Evolutionary conservation across 2,329 filamentous ascomycete genomes (phyloP).

Genomic region (Gremmenia infestans): DNA sequence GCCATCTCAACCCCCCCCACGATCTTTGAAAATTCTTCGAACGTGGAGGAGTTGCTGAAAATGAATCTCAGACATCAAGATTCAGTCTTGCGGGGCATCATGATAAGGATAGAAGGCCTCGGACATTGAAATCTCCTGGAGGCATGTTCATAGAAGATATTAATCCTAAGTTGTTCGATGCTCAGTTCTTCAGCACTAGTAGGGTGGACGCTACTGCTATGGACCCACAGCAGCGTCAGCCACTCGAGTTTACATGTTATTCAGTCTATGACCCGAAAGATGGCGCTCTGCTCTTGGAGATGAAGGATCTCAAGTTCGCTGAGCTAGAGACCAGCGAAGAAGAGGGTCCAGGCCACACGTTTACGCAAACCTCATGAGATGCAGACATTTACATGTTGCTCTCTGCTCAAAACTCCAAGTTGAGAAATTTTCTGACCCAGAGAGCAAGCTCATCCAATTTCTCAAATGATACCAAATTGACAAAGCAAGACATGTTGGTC

Average conservation of each 20-base stretch:
- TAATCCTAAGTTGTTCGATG: conserved; percentile 34
- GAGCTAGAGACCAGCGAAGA: too few species aligned
- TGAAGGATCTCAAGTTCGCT: too few species aligned
- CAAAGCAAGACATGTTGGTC: too few species aligned
- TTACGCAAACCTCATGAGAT: too few species aligned
- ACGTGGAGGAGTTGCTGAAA: conserved; percentile 67
- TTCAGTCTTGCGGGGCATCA: conserved; percentile 66
- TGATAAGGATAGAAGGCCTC: conserved; percentile 60
- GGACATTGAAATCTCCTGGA: conserved; percentile 69
- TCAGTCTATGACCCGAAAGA: too few species aligned
- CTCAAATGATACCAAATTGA: too few species aligned
- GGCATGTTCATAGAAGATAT: conserved; percentile 47
- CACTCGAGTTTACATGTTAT: conserved; percentile 56
- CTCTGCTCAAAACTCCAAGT: too few species aligned
- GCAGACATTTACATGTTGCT: too few species aligned
- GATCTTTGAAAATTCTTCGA: conserved; percentile 44
- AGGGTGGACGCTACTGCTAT: conserved; percentile 33
- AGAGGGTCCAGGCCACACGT: too few species aligned
- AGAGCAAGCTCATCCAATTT: too few species aligned
- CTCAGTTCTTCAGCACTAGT: conserved; percentile 37
- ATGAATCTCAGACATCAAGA: conserved; percentile 53
- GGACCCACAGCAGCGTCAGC: conserved; percentile 34
- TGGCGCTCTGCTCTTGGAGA: too few species aligned
- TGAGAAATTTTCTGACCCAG: too few species aligned
- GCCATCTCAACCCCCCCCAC: conserved; percentile 27